phyloP scores from a whole-genome alignment of 1,139 yeast genomes.

The Hyphopichia fennica region DNA sequence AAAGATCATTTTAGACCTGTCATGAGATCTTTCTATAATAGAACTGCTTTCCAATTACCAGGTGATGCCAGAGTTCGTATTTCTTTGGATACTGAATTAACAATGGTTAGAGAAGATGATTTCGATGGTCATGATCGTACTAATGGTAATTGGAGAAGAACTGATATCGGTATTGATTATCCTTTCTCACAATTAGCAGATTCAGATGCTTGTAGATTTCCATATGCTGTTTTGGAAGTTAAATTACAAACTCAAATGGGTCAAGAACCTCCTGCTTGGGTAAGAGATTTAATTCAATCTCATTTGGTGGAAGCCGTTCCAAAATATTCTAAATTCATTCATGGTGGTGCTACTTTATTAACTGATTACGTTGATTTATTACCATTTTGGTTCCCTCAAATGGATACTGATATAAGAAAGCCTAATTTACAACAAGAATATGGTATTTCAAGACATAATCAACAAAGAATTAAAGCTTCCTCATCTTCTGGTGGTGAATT shows the following conservation, averaged over 20 bases:
- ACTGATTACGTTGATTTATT: conserved; percentile 80
- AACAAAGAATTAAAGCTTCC: conserved; percentile 25
- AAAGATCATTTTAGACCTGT: conserved; percentile 89
- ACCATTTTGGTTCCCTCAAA: conserved; percentile 98
- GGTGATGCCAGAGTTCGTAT: conserved; percentile 99
- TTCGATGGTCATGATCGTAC: conserved; percentile 93
- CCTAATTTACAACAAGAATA: conserved; percentile 68
- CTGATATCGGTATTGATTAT: conserved; percentile 96
- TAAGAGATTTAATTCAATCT: conserved; percentile 83
- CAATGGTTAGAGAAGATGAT: conserved; percentile 96
- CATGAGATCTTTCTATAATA: conserved; percentile 90
- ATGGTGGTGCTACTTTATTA: conserved; percentile 86
- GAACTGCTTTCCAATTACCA: conserved; percentile 98
- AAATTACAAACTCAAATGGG: conserved; percentile 96
- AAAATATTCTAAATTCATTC: conserved; percentile 93
- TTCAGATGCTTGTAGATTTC: conserved; percentile 85
- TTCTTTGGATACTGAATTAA: conserved; percentile 90
- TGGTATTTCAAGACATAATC: conserved; percentile 49
- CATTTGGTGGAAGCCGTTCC: conserved; percentile 98
- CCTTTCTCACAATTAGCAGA: conserved; percentile 87
- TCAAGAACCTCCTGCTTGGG: conserved; percentile 98
- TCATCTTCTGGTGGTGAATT: conserved; percentile 51
- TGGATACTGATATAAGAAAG: conserved; percentile 92
- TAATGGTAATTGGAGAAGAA: conserved; percentile 93
- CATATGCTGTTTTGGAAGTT: conserved; percentile 96